These are phyloP conservation scores for Euryodendron excelsum DNA, from an alignment of 148 eudicot genomes.

Conservation along the genomic window DNA sequence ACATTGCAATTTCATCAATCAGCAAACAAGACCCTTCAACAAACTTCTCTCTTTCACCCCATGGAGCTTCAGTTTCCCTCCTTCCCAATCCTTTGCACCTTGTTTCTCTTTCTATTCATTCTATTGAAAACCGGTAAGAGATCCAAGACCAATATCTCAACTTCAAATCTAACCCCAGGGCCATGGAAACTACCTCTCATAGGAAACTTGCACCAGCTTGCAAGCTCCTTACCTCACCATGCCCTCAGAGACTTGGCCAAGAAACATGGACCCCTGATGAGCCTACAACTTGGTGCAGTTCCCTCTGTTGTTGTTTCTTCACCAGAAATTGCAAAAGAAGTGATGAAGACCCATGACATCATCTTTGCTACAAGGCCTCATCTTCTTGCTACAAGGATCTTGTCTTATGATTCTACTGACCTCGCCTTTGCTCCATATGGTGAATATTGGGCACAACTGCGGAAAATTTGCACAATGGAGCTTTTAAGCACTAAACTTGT, in stretches of 20 bases:
- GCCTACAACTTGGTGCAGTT: conserved; percentile 25
- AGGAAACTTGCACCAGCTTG: conserved; percentile 23
- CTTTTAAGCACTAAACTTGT: conserved; percentile 27
- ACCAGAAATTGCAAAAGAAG: conserved; percentile 24
- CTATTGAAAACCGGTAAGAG: neutral
- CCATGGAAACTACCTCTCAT: conserved; percentile 11
- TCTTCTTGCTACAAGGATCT: neutral
- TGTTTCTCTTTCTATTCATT: neutral
- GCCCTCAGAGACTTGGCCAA: conserved; percentile 14
- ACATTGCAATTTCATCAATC: neutral
- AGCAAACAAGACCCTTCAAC: neutral
- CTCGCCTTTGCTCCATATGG: neutral
- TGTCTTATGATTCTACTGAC: neutral
- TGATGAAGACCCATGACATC: conserved; percentile 30
- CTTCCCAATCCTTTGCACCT: neutral
- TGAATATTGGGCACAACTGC: neutral
- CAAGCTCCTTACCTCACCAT: conserved; percentile 27
- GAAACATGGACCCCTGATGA: conserved; percentile 28
- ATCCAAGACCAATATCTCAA: neutral
- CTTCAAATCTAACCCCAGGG: neutral
- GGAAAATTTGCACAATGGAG: conserved; percentile 26
- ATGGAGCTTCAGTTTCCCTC: neutral
- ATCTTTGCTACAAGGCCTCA: conserved; percentile 18
- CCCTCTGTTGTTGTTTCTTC: conserved; percentile 12
- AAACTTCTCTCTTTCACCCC: neutral